Evolutionary conservation across 179 eudicot species (phyloP), one percentile per base, ranked within the genome.

Genomic region (Corrigiola litoralis): DNA sequence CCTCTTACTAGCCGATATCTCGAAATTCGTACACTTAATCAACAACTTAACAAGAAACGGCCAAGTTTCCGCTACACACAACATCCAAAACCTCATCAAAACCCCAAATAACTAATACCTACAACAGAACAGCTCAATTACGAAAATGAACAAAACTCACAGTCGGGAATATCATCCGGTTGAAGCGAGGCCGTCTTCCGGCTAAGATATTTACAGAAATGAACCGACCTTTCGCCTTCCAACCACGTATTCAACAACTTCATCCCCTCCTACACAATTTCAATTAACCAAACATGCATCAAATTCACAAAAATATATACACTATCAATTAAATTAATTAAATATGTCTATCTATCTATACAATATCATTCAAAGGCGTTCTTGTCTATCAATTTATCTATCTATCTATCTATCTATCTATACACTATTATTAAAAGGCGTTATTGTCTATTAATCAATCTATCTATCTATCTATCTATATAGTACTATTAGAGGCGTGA

Each of bases 51-150:
- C 61, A 18, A 94, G 87, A 81, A 80, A 90, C 33, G 99, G 91
- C 99, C 99, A 94, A 14, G 95, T 90, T 63, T 94, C 96, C 64
- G 88, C 99, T 94, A 84, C 80, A 57, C 3, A 60, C 7, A 48
- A 24, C 58, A 33, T 17, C 21, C 23, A 58, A 42, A 64, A 46
- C 46, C 9, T 11, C 24, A 0, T 6, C 16, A 59, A 51, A 48
- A 20, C 4, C 14, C 34, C 8, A 46, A 48, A 36, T 58, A 55
- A 38, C 17, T 52, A 44, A 33, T 20, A 24, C 32, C 29, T 29
- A 23, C 60, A 60, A 41, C 3, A 68, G 37, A 23, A 46, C 14
- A 40, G 36, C 33, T 17, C 32, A 6, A 55, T 17, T 14, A 23
- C 2, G 49, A 21, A 18, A 28, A 24, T 27, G 52, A 29, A 75